phyloP scores from a whole-genome alignment of 495 filamentous ascomycete genomes.

The Margaritispora aquatica region DNA sequence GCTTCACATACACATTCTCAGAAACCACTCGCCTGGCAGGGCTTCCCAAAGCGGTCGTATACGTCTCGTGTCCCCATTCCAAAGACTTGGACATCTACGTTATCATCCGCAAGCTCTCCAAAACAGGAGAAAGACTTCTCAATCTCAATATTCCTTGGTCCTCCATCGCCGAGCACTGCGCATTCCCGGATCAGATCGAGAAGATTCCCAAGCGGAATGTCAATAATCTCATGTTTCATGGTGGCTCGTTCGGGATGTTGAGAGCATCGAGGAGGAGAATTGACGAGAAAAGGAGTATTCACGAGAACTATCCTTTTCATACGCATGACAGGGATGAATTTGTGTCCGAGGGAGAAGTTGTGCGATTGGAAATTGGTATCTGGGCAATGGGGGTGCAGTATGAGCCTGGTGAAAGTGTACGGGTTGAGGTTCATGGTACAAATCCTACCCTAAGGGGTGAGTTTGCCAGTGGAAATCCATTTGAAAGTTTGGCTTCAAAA shows the following conservation, averaged over 20 bases:
- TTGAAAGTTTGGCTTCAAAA: background rate
- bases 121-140: background rate
- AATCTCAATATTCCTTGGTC: conserved; percentile 9
- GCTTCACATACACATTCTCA: background rate
- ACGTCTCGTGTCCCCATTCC: background rate
- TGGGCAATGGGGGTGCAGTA: conserved; percentile 4
- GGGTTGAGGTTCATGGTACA: background rate
- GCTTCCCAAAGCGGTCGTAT: background rate
- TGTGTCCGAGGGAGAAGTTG: background rate
- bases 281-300: background rate
- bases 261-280: background rate
- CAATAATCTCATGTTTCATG: background rate
- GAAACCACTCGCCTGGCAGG: background rate
- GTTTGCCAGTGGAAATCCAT: background rate
- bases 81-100: conserved; percentile 5
- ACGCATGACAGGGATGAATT: background rate
- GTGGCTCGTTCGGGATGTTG: background rate
- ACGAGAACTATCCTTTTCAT: conserved; percentile 3
- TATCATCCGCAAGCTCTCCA: background rate
- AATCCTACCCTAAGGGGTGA: background rate
- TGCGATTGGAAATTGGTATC: conserved; percentile 1
- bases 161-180: background rate
- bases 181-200: background rate
- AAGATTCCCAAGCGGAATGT: background rate
- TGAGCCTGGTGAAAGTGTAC: background rate